Percentiles rank a stretch among this genome's conserved stretches.
These are phyloP conservation scores for Xerocomus cyaneibrunnescens DNA, from an alignment of 1,284 basidiomycete genomes.

Conservation along the genomic window DNA sequence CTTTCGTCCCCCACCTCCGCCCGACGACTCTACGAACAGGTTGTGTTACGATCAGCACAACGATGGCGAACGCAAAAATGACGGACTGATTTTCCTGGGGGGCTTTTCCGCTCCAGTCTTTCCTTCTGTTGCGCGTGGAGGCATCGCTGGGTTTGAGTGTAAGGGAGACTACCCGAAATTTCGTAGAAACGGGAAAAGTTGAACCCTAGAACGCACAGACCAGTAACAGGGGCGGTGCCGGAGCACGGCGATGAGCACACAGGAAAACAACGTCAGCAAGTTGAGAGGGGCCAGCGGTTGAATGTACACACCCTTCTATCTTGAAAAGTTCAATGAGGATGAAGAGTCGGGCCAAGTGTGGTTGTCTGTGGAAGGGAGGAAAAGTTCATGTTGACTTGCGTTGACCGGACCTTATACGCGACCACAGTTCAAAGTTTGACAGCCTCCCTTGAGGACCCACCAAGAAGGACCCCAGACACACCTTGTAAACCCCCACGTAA, in stretches of 20 bases:
- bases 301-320: slow-evolving; percentile 13
- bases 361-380: slow-evolving; percentile 33
- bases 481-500: slow-evolving; percentile 25
- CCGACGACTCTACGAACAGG: slow-evolving; percentile 38
- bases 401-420: slow-evolving; percentile 37
- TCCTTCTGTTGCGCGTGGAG: slow-evolving; percentile 32
- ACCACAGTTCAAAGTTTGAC: slow-evolving; percentile 31
- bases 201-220: slow-evolving; percentile 29
- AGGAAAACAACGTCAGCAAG: slow-evolving; percentile 1
- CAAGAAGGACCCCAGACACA: slow-evolving; percentile 35
- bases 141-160: slow-evolving; percentile 24
- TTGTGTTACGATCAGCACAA: slow-evolving; percentile 9
- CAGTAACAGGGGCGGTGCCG: slow-evolving; percentile 34
- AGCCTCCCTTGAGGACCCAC: slow-evolving; percentile 21
- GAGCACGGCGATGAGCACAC: slow-evolving; percentile 5
- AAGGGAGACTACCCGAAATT: slow-evolving; percentile 8
- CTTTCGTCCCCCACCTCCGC: slow-evolving; percentile 45
- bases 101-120: slow-evolving; percentile 34
- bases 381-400: slow-evolving; percentile 37
- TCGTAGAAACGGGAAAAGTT: slow-evolving; percentile 9
- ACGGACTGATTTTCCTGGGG: slow-evolving; percentile 36
- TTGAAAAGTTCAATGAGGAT: slow-evolving; percentile 7
- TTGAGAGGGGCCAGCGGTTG: neutral
- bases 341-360: slow-evolving; percentile 14
- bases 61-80: neutral